Base-by-base conservation (phyloP, 2,329 filamentous ascomycete genomes). In the Thelonectria rubi region DNA sequence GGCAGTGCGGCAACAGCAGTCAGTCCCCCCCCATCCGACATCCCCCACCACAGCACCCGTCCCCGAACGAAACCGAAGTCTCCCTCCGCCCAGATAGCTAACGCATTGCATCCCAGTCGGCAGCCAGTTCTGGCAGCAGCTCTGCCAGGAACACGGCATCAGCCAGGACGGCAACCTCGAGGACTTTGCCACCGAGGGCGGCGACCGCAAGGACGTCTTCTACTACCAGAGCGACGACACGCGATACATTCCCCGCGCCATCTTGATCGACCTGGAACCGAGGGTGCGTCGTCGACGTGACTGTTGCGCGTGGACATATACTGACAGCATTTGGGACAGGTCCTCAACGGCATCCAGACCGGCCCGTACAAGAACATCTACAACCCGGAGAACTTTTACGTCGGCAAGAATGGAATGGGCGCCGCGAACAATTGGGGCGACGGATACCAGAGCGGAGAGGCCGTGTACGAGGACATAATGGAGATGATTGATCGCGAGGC, bases 211-310 rank as follows among this genome's bases (percentile, higher is more conserved):
- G 78, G 95, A 99, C 79, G 95, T 99, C 64, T 98, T 98, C 81
- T 98, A 97, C 86, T 99, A 98, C 82, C 94, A 96, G 84, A 98
- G 94, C 75, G 95, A 99, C 82, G 95, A 99, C 76, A 99, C 95
- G 61, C 88, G 95, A 81, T 99, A 99, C 79, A 98, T 99, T 69
- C 95, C 95, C 11, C 88, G 95, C 75, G 94, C 95, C 49, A 98
- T 99, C 72, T 83, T 99, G 53, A 91, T 99, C 65, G 95, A 99
- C 76, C 83, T 99, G 40, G 95, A 99, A 79, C 95, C 95, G 21
- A 87, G 95, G 67, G 94, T 92, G 81, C 63, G 71, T 65, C 45
- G 4, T 42, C 21, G 26, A 30, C 4, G 17, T 18, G 3, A 6
- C 15, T 42, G 9, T 20, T 11, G 39, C 34, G 21, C 9, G 10